Evolutionary conservation across 495 filamentous ascomycete species (phyloP).

Genomic region (Annulohypoxylon nitens): DNA sequence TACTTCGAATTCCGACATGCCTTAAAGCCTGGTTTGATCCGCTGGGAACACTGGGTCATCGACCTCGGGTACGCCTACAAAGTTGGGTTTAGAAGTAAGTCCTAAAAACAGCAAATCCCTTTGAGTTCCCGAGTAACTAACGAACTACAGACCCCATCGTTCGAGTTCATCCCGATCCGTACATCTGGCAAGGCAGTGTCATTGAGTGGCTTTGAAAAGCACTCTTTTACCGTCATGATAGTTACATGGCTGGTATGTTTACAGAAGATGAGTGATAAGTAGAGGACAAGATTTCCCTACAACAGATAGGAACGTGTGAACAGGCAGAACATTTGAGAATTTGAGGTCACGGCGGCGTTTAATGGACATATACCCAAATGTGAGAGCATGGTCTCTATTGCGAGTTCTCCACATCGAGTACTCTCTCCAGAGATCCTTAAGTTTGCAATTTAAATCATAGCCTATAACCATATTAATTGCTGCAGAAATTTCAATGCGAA

Average conservation of each 20-base stretch:
- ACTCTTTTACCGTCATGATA: not conserved
- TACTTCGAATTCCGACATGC: conserved; percentile 47
- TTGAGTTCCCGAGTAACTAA: conserved; percentile 9
- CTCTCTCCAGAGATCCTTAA: not conserved
- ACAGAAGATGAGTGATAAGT: not conserved
- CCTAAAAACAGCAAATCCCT: not conserved
- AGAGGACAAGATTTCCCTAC: not conserved
- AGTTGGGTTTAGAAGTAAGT: conserved; percentile 47
- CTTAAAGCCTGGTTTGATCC: conserved; percentile 42
- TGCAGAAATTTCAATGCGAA: conserved; percentile 1
- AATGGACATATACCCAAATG: conserved; percentile 42
- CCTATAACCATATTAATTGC: not conserved
- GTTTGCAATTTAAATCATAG: not conserved
- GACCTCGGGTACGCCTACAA: conserved; percentile 46
- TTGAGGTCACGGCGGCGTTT: conserved; percentile 29
- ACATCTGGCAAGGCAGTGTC: conserved; percentile 45
- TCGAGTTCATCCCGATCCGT: conserved; percentile 47
- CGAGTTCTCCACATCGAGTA: not conserved
- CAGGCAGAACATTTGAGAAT: not conserved
- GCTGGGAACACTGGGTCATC: conserved; percentile 52
- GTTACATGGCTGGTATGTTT: not conserved
- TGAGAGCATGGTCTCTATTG: conserved; percentile 19
- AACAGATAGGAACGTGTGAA: not conserved
- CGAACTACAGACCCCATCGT: conserved; percentile 40
- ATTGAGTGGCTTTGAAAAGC: conserved; percentile 38